A percentile compares a stretch with the other conserved stretches of the same genome.
These are phyloP conservation scores for Spiraea crenata DNA, from an alignment of 331 rosid species.

Conservation along the genomic window DNA sequence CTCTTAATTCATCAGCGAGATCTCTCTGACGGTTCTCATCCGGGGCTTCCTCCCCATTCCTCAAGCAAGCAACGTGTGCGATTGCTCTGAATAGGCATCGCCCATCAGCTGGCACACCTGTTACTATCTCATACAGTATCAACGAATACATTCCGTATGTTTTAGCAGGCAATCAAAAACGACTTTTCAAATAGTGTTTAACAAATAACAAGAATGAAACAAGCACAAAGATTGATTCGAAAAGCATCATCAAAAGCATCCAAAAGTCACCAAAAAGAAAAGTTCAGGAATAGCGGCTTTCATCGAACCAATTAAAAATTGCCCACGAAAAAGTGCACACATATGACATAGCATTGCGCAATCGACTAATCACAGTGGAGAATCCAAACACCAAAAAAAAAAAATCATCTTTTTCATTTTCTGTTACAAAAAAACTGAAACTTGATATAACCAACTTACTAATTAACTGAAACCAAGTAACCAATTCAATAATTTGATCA, in stretches of 20 bases:
- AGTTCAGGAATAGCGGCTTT: not conserved
- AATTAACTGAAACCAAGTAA: not conserved
- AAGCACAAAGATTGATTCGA: not conserved
- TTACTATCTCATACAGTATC: constrained; percentile 3
- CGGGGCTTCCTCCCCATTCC: constrained; percentile 82
- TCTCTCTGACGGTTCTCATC: constrained; percentile 73
- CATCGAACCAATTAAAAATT: not conserved
- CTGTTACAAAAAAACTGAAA: not conserved
- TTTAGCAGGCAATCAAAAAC: not conserved
- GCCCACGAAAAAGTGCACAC: not conserved
- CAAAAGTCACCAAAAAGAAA: not conserved
- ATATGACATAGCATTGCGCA: not conserved
- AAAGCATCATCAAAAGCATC: constrained; percentile 1
- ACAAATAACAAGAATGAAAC: no score
- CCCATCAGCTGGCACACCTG: constrained; percentile 90
- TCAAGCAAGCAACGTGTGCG: constrained; percentile 85
- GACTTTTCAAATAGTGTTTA: not conserved
- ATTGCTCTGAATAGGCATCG: constrained; percentile 85
- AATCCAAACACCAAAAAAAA: not conserved
- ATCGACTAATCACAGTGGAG: not conserved
- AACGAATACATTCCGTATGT: not conserved
- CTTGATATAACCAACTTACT: not conserved
- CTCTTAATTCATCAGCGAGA: constrained; percentile 88
- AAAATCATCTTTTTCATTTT: not conserved
- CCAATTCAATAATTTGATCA: not conserved